Evolutionary conservation across 768 basidiomycete genomes (phyloP).

Genomic region (Lactarius vividus): DNA sequence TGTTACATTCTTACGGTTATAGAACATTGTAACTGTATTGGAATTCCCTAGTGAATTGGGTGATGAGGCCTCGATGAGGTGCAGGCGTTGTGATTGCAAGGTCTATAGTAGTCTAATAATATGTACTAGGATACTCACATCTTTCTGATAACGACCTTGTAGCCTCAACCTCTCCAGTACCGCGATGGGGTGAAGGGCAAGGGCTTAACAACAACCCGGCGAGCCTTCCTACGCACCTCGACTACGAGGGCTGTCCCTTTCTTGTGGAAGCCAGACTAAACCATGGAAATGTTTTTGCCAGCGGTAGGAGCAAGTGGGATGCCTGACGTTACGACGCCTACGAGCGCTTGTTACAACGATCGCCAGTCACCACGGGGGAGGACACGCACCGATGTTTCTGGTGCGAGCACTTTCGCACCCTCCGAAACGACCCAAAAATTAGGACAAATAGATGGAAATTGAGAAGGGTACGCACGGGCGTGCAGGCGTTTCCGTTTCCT

Average conservation of each 20-base stretch:
- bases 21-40: not conserved
- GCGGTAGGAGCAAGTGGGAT: constrained; percentile 86
- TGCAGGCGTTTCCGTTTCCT: constrained; percentile 84
- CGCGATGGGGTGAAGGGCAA: constrained; percentile 89
- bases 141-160: not conserved
- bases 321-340: constrained; percentile 85
- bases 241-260: constrained; percentile 84
- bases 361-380: not conserved
- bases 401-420: constrained; percentile 70
- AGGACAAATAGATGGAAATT: not conserved
- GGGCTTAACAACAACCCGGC: constrained; percentile 67
- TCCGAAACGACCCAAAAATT: constrained; percentile 42
- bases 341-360: constrained; percentile 3
- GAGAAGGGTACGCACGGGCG: constrained; percentile 54
- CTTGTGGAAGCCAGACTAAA: constrained; percentile 85
- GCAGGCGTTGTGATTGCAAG: not conserved
- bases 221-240: constrained; percentile 77
- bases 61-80: not conserved
- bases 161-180: constrained; percentile 64
- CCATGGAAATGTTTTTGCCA: constrained; percentile 94
- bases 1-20: not conserved
- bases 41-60: not conserved
- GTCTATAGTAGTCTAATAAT: not conserved
- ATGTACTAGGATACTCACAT: not conserved
- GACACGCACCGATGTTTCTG: constrained; percentile 51